Conservation (phyloP, 169 alveolate species). For the Eimeria mitis region DNA sequence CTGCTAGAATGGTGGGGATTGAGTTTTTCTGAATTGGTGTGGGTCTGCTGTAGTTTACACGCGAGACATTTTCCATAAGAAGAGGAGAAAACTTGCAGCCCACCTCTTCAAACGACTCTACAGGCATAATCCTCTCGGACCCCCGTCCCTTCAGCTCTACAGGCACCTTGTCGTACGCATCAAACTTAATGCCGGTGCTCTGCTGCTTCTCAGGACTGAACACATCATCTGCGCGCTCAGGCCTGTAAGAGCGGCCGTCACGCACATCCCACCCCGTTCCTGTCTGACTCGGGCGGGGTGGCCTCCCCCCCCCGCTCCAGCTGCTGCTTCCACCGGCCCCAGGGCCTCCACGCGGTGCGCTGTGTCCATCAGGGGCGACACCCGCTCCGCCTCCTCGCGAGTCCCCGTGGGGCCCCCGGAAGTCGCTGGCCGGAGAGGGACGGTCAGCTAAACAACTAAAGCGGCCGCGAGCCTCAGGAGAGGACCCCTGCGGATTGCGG, state of each 20-base stretch:
- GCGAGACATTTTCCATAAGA: conserved; percentile 83
- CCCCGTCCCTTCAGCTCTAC: conserved; percentile 87
- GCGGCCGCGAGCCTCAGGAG: conserved; percentile 30
- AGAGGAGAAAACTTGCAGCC: conserved; percentile 84
- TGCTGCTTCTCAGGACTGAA: conserved; percentile 83
- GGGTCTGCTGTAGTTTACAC: conserved; percentile 91
- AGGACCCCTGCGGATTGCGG: background rate
- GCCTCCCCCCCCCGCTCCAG: conserved; percentile 36
- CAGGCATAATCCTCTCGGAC: conserved; percentile 83
- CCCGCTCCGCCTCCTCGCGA: conserved; percentile 2
- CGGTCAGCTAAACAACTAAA: conserved; percentile 46
- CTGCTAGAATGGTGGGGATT: conserved; percentile 95
- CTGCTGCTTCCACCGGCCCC: background rate
- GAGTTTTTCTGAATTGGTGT: conserved; percentile 97
- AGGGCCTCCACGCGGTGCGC: background rate
- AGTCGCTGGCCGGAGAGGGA: conserved; percentile 19
- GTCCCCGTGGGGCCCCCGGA: background rate
- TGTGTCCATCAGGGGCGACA: conserved; percentile 12
- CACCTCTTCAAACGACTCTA: conserved; percentile 85
- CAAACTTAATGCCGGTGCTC: conserved; percentile 88
- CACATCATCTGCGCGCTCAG: conserved; percentile 82
- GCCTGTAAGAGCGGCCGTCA: conserved; percentile 82
- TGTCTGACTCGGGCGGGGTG: conserved; percentile 43
- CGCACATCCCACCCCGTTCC: conserved; percentile 86
- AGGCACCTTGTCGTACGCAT: conserved; percentile 87